phyloP scores from a whole-genome alignment of 1,139 yeast genomes.

The Blastobotrys malaysiensis region DNA sequence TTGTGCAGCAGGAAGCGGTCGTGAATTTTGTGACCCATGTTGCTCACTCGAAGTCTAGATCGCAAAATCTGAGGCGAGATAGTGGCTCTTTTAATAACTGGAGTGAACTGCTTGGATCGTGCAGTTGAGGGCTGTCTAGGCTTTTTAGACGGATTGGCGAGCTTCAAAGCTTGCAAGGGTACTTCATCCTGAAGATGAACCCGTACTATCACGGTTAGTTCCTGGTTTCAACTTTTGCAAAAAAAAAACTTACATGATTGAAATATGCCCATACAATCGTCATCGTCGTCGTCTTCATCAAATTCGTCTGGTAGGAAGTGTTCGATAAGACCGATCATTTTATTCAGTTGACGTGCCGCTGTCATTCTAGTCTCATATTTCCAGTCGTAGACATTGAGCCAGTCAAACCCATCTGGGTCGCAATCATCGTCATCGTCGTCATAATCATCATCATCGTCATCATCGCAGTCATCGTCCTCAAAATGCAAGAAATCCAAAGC shows the following conservation, averaged over 20 bases:
- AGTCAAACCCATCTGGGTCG: conserved; percentile 6
- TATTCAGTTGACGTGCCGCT: conserved; percentile 3
- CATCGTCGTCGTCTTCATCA: conserved; percentile 2
- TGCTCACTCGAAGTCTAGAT: not conserved
- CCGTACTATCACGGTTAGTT: not conserved
- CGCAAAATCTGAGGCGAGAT: not conserved
- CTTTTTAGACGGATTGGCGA: not conserved
- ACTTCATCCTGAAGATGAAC: not conserved
- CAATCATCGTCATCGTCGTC: conserved; percentile 7
- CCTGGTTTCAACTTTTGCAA: not conserved
- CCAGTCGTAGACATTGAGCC: conserved; percentile 6
- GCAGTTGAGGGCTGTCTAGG: not conserved
- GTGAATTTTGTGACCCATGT: not conserved
- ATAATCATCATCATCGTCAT: conserved; percentile 7
- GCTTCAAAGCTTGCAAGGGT: not conserved
- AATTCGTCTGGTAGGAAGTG: conserved; percentile 6
- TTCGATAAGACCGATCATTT: conserved; percentile 6
- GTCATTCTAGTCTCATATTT: conserved; percentile 4
- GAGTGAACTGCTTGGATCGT: not conserved
- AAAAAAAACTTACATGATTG: not conserved
- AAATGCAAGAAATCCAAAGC: not conserved
- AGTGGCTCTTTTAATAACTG: not conserved
- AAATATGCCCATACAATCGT: not conserved
- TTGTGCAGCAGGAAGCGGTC: not conserved
- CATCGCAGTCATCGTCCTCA: conserved; percentile 5